A percentile compares a stretch with the other conserved stretches of the same genome.
phyloP scores from a whole-genome alignment of 805 yeast species.

The Kodamaea fukazawae region DNA sequence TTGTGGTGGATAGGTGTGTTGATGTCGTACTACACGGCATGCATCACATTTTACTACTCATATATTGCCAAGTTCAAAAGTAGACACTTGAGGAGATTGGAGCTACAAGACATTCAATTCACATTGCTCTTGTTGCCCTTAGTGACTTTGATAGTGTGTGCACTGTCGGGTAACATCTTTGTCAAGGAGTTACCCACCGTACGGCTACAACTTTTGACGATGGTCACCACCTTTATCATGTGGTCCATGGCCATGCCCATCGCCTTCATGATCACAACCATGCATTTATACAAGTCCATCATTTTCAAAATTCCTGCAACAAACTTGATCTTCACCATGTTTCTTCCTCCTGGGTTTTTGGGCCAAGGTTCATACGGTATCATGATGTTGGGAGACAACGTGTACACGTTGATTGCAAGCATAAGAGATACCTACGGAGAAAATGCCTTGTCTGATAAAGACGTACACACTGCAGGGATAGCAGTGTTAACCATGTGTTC shows the following conservation, averaged over 20 bases:
- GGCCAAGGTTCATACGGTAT: slow-evolving; percentile 83
- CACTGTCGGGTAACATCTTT: slow-evolving; percentile 64
- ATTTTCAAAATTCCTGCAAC: slow-evolving; percentile 59
- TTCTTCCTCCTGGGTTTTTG: slow-evolving; percentile 77
- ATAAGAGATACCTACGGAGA: background rate
- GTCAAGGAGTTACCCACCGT: slow-evolving; percentile 39
- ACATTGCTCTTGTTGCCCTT: slow-evolving; percentile 65
- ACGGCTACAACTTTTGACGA: slow-evolving; percentile 49
- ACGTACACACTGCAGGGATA: background rate
- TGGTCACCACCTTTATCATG: slow-evolving; percentile 53
- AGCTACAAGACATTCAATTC: slow-evolving; percentile 44
- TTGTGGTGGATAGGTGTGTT: slow-evolving; percentile 73
- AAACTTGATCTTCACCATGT: slow-evolving; percentile 55
- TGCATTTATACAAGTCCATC: slow-evolving; percentile 60
- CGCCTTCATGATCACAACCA: slow-evolving; percentile 49
- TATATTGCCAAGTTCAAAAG: slow-evolving; percentile 39
- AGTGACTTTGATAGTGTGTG: slow-evolving; percentile 75
- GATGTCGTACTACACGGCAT: slow-evolving; percentile 55
- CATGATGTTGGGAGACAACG: slow-evolving; percentile 50
- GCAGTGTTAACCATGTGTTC: slow-evolving; percentile 6
- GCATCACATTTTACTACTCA: slow-evolving; percentile 54
- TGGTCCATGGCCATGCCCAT: slow-evolving; percentile 70
- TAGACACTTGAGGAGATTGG: slow-evolving; percentile 11
- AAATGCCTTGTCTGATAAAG: no score
- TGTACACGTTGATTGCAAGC: slow-evolving; percentile 18